These are phyloP conservation scores for sweet orange (Citrus sinensis) DNA, from an alignment of 345 rosid genomes.

Conservation along the genomic window DNA sequence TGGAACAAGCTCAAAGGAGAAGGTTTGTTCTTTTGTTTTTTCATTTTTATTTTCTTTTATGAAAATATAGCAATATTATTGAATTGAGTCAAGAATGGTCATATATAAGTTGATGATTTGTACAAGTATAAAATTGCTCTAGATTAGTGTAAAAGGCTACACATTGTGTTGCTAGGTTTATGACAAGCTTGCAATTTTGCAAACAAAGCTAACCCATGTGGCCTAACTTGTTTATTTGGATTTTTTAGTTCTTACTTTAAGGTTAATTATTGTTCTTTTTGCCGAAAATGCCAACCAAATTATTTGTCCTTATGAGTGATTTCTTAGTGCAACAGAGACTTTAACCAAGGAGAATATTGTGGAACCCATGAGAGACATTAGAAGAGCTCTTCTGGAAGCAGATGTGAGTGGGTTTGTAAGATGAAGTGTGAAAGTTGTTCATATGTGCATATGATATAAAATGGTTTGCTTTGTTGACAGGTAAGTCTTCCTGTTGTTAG, in stretches of 20 bases:
- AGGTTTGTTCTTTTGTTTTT: constrained; percentile 41
- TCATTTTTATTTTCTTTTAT: too few species aligned
- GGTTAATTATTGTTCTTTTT: not conserved
- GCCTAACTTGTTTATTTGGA: not conserved
- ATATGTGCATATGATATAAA: not conserved
- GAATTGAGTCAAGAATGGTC: not conserved
- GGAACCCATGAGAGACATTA: constrained; percentile 97
- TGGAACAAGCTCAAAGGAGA: constrained; percentile 98
- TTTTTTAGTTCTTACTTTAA: not conserved
- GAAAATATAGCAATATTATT: not conserved
- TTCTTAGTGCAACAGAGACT: constrained; percentile 52
- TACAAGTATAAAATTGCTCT: not conserved
- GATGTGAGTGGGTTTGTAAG: constrained; percentile 63
- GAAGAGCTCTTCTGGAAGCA: constrained; percentile 96
- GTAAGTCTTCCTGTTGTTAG: constrained; percentile 97
- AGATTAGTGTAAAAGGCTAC: not conserved
- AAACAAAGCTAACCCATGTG: not conserved
- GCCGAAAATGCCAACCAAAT: not conserved
- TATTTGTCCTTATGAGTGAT: not conserved
- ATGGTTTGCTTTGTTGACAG: constrained; percentile 39
- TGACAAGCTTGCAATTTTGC: too few species aligned
- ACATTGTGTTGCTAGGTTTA: too few species aligned
- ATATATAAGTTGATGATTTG: not conserved
- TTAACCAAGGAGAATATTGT: constrained; percentile 89
- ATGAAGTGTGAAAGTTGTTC: not conserved